Conservation (phyloP, 345 rosid genomes). For the Eucalyptus camaldulensis region DNA sequence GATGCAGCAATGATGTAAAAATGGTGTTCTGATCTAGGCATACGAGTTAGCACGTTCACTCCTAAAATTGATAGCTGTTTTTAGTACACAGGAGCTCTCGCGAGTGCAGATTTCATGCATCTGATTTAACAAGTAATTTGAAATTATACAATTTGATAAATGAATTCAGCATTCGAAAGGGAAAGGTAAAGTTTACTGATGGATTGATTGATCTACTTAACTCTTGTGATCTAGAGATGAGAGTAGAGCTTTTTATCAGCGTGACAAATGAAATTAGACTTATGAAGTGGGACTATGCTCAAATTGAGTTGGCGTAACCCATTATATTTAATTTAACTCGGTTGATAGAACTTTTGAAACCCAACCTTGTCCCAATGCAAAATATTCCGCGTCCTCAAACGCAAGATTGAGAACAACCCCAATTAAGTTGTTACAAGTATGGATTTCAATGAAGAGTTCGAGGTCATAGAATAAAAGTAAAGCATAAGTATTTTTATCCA, state of each 20-base stretch:
- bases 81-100: neutral
- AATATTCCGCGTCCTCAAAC: neutral
- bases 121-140: neutral
- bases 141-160: neutral
- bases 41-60: neutral
- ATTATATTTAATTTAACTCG: neutral
- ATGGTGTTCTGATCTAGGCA: neutral
- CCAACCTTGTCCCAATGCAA: fast-evolving
- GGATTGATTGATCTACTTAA: neutral
- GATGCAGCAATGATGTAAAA: neutral
- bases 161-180: neutral
- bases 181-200: neutral
- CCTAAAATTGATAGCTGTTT: neutral
- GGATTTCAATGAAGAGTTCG: neutral
- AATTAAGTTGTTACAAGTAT: neutral
- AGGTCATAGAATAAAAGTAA: neutral
- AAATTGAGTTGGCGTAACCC: fast-evolving
- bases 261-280: neutral
- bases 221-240: neutral
- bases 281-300: neutral
- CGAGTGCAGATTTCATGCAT: neutral
- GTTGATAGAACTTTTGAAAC: neutral
- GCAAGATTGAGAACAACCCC: neutral
- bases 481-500: neutral
- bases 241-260: fast-evolving